These are phyloP conservation scores for Sarocladium brachiariae DNA, from an alignment of 2,329 filamentous ascomycete species.

Conservation along the genomic window DNA sequence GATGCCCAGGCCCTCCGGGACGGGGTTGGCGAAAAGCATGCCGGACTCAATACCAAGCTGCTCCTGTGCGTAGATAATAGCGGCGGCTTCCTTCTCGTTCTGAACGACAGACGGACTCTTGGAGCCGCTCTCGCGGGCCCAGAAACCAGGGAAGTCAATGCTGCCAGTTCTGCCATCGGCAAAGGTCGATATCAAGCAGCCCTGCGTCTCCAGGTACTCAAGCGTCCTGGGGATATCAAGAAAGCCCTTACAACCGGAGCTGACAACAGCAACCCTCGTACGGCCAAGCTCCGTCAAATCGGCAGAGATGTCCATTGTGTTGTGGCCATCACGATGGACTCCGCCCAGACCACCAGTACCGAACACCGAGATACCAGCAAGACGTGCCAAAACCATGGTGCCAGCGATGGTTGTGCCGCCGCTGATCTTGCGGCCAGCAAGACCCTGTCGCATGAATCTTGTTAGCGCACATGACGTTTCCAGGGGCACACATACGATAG, in stretches of 20 bases:
- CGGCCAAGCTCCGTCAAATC: slow-evolving; percentile 90
- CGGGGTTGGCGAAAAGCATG: slow-evolving; percentile 82
- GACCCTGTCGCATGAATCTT: slow-evolving; percentile 37
- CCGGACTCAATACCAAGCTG: slow-evolving; percentile 68
- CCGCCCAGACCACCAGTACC: slow-evolving; percentile 92
- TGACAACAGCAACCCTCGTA: slow-evolving; percentile 81
- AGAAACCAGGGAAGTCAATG: slow-evolving; percentile 90
- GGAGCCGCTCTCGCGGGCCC: slow-evolving; percentile 77
- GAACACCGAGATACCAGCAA: slow-evolving; percentile 87
- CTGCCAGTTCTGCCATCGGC: slow-evolving; percentile 66
- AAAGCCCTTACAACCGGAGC: slow-evolving; percentile 92
- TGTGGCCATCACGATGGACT: slow-evolving; percentile 83
- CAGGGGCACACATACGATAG: neutral
- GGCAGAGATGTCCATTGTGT: slow-evolving; percentile 87
- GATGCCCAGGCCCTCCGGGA: slow-evolving; percentile 64
- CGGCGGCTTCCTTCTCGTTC: slow-evolving; percentile 75
- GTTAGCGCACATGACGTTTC: slow-evolving; percentile 1
- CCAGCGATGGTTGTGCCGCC: slow-evolving; percentile 91
- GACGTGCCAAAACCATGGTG: slow-evolving; percentile 81
- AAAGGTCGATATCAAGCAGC: slow-evolving; percentile 82
- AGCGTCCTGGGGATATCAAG: slow-evolving; percentile 85
- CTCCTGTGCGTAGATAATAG: slow-evolving; percentile 78
- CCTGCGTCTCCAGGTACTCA: slow-evolving; percentile 66
- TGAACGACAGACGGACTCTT: slow-evolving; percentile 70
- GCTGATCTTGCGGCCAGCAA: slow-evolving; percentile 62